These are phyloP conservation scores for Cyberlindnera xylosilytica DNA, from an alignment of 805 yeast species.

Conservation along the genomic window DNA sequence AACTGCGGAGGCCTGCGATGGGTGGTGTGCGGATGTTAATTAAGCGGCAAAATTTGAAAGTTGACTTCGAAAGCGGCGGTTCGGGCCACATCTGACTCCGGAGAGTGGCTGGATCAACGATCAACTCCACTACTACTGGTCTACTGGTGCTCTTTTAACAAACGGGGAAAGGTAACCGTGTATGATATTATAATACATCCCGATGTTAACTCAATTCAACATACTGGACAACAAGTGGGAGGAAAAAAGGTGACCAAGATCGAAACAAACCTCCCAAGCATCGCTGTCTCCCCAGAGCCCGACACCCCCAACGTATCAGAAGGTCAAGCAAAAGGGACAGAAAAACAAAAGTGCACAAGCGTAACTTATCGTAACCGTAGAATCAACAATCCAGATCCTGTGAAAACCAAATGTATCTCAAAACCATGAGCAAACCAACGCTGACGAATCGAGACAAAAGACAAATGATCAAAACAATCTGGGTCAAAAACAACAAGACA, in stretches of 20 bases:
- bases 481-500: not conserved
- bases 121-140: too few species aligned
- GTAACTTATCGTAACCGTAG: not conserved
- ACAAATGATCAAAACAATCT: too few species aligned
- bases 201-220: not conserved
- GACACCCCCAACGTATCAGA: too few species aligned
- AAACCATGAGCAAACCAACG: too few species aligned
- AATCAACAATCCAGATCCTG: not conserved
- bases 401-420: too few species aligned
- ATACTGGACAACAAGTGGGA: not conserved
- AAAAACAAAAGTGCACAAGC: conserved; percentile 1
- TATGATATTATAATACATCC: not conserved
- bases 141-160: too few species aligned
- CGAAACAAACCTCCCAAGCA: not conserved
- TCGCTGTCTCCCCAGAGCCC: not conserved
- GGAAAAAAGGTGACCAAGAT: not conserved
- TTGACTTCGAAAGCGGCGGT: not conserved
- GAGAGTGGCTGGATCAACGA: not conserved
- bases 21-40: conserved; percentile 4
- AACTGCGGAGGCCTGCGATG: too few species aligned
- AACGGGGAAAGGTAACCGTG: not conserved
- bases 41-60: not conserved
- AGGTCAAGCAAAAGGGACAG: not conserved
- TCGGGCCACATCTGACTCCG: not conserved
- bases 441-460: too few species aligned